Evolutionary conservation across 495 filamentous ascomycete species (phyloP).

Genomic region (Neurospora sp.): DNA sequence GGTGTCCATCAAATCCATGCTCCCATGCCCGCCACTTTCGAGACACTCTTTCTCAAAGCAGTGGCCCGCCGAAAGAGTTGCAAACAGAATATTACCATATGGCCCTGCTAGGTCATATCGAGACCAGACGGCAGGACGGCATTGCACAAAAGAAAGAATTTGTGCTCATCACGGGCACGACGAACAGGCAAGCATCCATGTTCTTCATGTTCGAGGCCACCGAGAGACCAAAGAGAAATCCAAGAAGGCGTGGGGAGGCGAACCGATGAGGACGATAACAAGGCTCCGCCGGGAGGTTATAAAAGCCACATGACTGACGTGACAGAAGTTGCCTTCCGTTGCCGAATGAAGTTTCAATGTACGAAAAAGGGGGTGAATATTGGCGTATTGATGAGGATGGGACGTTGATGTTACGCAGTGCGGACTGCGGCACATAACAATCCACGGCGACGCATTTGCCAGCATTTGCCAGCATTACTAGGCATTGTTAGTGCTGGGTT

Average conservation of each 20-base stretch:
- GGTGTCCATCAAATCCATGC: background rate
- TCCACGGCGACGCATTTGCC: background rate
- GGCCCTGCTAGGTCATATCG: background rate
- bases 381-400: background rate
- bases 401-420: background rate
- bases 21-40: background rate
- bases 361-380: background rate
- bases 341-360: background rate
- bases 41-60: background rate
- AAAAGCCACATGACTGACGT: background rate
- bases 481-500: background rate
- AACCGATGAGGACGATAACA: background rate
- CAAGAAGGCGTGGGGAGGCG: background rate
- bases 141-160: background rate
- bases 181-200: background rate
- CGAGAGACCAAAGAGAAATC: background rate
- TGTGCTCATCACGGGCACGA: background rate
- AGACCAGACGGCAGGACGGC: background rate
- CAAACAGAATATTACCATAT: background rate
- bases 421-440: background rate
- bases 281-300: background rate
- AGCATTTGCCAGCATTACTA: background rate
- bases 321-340: background rate
- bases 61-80: background rate
- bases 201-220: background rate